phyloP scores from a whole-genome alignment of 805 yeast species.

The Lachancea sp. region DNA sequence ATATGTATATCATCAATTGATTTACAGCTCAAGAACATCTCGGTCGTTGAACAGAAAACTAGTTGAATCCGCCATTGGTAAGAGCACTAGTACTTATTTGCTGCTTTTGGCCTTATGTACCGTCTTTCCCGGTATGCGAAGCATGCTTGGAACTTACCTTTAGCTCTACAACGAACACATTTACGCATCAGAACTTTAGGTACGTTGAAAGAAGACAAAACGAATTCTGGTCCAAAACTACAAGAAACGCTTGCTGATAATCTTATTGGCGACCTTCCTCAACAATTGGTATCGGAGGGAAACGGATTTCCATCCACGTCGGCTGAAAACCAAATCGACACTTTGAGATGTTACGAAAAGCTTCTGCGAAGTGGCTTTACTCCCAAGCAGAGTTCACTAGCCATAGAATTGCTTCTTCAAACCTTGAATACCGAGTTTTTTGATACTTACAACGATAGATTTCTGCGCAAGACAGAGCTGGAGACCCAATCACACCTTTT shows the following conservation, averaged over 20 bases:
- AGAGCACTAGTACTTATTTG: too few species aligned
- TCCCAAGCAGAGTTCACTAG: constrained; percentile 18
- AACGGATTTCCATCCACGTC: constrained; percentile 25
- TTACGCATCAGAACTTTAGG: neutral
- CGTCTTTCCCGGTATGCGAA: neutral
- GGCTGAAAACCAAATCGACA: constrained; percentile 29
- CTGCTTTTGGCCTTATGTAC: neutral
- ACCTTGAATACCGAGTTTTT: constrained; percentile 37
- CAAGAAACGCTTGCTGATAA: neutral
- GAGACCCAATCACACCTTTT: constrained; percentile 85
- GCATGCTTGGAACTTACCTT: neutral
- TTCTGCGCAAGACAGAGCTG: constrained; percentile 47
- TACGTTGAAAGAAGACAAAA: neutral
- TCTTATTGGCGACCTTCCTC: constrained; percentile 25
- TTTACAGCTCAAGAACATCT: neutral
- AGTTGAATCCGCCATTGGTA: too few species aligned
- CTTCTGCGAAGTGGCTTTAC: constrained; percentile 20
- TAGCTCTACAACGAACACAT: neutral
- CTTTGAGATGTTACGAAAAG: constrained; percentile 18
- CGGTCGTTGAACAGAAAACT: neutral
- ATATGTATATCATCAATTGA: neutral
- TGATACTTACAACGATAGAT: constrained; percentile 35
- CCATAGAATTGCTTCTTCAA: constrained; percentile 32
- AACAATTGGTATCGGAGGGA: constrained; percentile 26
- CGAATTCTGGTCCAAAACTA: neutral